Percentiles rank a stretch among this genome's conserved stretches.
Conservation (phyloP, 1,284 basidiomycete genomes). For the Heterobasidion irregulare region DNA sequence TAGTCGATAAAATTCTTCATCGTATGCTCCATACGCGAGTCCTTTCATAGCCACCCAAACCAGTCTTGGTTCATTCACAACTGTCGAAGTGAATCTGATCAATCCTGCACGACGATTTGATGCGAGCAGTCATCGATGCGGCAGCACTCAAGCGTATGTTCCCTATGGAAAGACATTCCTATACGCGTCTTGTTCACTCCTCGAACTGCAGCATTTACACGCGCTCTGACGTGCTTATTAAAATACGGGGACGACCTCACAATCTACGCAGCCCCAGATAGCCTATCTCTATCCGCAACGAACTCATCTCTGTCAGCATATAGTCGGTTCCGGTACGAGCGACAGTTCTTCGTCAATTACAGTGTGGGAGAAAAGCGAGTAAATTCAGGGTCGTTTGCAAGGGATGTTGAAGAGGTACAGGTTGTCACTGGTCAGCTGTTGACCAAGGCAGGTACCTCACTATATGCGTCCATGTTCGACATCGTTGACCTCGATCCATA, state of each 20-base stretch:
- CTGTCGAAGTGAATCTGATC: too few species aligned
- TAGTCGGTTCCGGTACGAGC: slow-evolving; percentile 65
- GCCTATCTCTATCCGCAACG: slow-evolving; percentile 57
- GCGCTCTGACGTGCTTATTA: slow-evolving; percentile 63
- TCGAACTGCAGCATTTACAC: slow-evolving; percentile 50
- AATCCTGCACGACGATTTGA: slow-evolving; percentile 8
- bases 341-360: slow-evolving; percentile 64
- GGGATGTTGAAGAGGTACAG: slow-evolving; percentile 15
- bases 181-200: not conserved
- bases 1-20: not conserved
- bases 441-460: slow-evolving; percentile 42
- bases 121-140: slow-evolving; percentile 42
- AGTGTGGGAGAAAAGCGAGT: slow-evolving; percentile 24
- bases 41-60: not conserved
- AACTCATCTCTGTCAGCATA: slow-evolving; percentile 76
- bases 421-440: slow-evolving; percentile 47
- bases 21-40: too few species aligned
- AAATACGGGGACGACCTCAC: slow-evolving; percentile 74
- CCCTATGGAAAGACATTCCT: not conserved
- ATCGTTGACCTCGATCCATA: slow-evolving; percentile 1
- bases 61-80: too few species aligned
- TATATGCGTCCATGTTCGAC: not conserved
- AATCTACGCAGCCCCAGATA: slow-evolving; percentile 52
- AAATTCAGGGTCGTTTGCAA: slow-evolving; percentile 6
- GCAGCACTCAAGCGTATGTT: slow-evolving; percentile 35